A percentile compares a stretch with the other conserved stretches of the same genome.
Evolutionary conservation across 1,139 yeast genomes (phyloP).

Genomic region (Kodamaea alishanica): DNA sequence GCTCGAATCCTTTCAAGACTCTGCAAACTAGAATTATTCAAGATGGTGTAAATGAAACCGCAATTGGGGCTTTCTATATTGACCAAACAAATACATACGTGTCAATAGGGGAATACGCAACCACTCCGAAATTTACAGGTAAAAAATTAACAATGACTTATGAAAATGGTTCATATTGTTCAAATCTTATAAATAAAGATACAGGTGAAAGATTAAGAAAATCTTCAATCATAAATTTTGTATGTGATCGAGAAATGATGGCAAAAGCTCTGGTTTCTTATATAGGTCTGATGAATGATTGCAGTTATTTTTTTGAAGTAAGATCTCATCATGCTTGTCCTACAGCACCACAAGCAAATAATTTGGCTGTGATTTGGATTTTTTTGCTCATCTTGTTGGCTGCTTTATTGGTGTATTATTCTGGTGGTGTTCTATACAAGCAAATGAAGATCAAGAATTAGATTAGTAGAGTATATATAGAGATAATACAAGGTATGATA

Average conservation of each 20-base stretch:
- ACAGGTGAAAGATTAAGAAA: constrained; percentile 47
- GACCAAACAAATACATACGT: constrained; percentile 48
- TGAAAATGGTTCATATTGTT: constrained; percentile 68
- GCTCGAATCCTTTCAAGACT: constrained; percentile 59
- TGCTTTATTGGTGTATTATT: constrained; percentile 51
- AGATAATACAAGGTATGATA: not conserved
- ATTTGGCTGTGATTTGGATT: constrained; percentile 58
- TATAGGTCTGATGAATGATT: constrained; percentile 69
- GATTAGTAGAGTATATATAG: not conserved
- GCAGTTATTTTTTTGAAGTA: constrained; percentile 82
- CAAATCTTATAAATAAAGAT: constrained; percentile 24
- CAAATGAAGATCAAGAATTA: constrained; percentile 10
- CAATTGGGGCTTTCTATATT: constrained; percentile 66
- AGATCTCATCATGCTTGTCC: constrained; percentile 88
- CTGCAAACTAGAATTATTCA: constrained; percentile 32
- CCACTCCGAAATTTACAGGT: constrained; percentile 66
- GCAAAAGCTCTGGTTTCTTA: constrained; percentile 65
- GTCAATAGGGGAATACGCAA: constrained; percentile 64
- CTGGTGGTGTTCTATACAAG: constrained; percentile 53
- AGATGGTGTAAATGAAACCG: constrained; percentile 41
- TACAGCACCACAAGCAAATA: constrained; percentile 59
- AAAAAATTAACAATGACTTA: constrained; percentile 69
- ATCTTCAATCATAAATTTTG: constrained; percentile 67
- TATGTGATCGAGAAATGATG: constrained; percentile 74
- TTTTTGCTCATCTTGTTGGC: constrained; percentile 51